These are phyloP conservation scores for Zymoseptoria brevis DNA, from an alignment of 2,329 filamentous ascomycete genomes.

Conservation along the genomic window DNA sequence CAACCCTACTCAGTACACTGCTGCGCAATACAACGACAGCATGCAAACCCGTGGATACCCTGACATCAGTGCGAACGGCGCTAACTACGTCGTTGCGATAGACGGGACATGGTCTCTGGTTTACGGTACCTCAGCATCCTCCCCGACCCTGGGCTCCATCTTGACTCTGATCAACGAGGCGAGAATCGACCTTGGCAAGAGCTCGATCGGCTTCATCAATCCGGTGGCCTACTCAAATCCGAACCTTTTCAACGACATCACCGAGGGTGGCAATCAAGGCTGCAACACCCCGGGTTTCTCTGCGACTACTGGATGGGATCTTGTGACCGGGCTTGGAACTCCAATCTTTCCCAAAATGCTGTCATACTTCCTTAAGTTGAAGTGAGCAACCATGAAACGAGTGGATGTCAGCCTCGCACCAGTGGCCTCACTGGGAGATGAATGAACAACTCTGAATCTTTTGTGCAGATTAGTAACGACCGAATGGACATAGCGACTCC, in stretches of 20 bases:
- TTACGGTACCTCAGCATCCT: slow-evolving; percentile 46
- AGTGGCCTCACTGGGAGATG: too few species aligned
- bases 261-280: slow-evolving; percentile 32
- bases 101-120: slow-evolving; percentile 37
- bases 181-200: slow-evolving; percentile 31
- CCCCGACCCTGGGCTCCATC: slow-evolving; percentile 43
- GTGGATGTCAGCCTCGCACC: too few species aligned
- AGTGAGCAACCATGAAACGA: neutral
- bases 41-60: slow-evolving; percentile 21
- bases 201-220: slow-evolving; percentile 35
- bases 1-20: slow-evolving; percentile 23
- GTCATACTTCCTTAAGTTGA: slow-evolving; percentile 21
- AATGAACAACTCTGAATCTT: too few species aligned
- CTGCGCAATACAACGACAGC: slow-evolving; percentile 14
- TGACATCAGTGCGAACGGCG: slow-evolving; percentile 30
- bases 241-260: slow-evolving; percentile 34
- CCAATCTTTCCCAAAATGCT: slow-evolving; percentile 27
- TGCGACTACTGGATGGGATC: slow-evolving; percentile 25
- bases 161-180: slow-evolving; percentile 42
- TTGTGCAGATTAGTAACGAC: too few species aligned
- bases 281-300: slow-evolving; percentile 30
- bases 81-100: slow-evolving; percentile 34
- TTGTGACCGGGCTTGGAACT: slow-evolving; percentile 22
- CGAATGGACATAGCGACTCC: too few species aligned
- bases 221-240: slow-evolving; percentile 40